A percentile compares a stretch with the other conserved stretches of the same genome.
These are phyloP conservation scores for Eutrema yunnanense DNA, from an alignment of 345 rosid species.

Conservation along the genomic window DNA sequence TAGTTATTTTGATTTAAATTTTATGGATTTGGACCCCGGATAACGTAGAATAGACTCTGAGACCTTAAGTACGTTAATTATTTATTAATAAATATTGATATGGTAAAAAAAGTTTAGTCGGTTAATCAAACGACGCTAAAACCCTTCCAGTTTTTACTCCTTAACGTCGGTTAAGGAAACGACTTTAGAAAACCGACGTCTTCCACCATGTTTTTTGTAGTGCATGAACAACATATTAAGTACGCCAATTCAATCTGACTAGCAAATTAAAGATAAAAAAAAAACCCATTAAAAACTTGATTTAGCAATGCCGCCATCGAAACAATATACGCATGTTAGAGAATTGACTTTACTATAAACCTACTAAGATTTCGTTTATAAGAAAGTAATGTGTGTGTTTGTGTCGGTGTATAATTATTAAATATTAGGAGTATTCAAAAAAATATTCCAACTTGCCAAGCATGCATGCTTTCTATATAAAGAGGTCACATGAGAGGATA, in stretches of 20 bases:
- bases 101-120: no score
- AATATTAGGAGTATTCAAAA: neutral
- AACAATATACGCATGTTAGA: neutral
- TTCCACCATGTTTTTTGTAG: no score
- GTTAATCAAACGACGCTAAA: no score
- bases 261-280: neutral
- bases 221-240: neutral
- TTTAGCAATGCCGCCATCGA: neutral
- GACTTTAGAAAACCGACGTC: no score
- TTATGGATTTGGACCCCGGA: neutral
- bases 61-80: no score
- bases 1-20: no score
- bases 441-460: slow-evolving; percentile 5
- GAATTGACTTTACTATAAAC: neutral
- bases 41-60: neutral
- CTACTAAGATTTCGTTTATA: neutral
- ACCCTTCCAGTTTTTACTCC: no score
- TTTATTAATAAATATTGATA: no score
- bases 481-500: neutral
- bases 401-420: slow-evolving; percentile 11
- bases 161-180: no score
- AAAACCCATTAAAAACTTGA: neutral
- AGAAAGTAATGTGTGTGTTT: neutral
- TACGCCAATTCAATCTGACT: neutral
- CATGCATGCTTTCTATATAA: slow-evolving; percentile 6